Evolutionary conservation across 192 early-diverging fungal species (phyloP).

Genomic region (Lunasporangiospora selenospora): DNA sequence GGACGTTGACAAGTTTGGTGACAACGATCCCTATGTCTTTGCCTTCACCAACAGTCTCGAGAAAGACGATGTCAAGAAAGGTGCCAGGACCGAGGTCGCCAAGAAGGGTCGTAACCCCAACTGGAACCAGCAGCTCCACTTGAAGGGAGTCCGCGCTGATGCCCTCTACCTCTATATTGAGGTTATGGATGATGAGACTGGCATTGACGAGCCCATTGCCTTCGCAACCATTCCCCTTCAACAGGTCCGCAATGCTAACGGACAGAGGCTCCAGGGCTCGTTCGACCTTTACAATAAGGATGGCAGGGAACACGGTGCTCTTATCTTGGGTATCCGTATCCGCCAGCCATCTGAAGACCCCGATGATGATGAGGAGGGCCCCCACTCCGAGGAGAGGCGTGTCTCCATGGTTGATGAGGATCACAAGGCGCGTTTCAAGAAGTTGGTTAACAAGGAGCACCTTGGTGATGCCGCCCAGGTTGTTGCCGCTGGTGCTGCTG

Average conservation of each 20-base stretch:
- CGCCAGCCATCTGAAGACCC: slow-evolving; percentile 10
- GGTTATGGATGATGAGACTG: slow-evolving; percentile 45
- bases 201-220: slow-evolving; percentile 39
- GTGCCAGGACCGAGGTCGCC: slow-evolving; percentile 32
- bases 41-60: slow-evolving; percentile 33
- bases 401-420: slow-evolving; percentile 18
- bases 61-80: slow-evolving; percentile 36
- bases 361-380: slow-evolving; percentile 2
- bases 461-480: no score
- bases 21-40: slow-evolving; percentile 51
- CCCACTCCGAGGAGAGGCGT: slow-evolving; percentile 10
- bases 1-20: slow-evolving; percentile 27
- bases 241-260: slow-evolving; percentile 30
- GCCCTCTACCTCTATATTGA: slow-evolving; percentile 39
- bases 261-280: slow-evolving; percentile 20
- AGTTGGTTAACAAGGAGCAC: slow-evolving; percentile 19
- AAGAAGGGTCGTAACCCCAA: slow-evolving; percentile 41
- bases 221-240: slow-evolving; percentile 50
- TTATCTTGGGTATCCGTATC: slow-evolving; percentile 30
- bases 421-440: slow-evolving; percentile 45
- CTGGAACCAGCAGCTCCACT: slow-evolving; percentile 47
- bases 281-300: slow-evolving; percentile 46
- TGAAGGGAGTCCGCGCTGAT: slow-evolving; percentile 26
- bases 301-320: slow-evolving; percentile 31
- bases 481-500: slow-evolving; percentile 28